Percentiles rank a stretch among this genome's conserved stretches.
Evolutionary conservation across 805 yeast genomes (phyloP).

Genomic region (Ogataea haglerorum): DNA sequence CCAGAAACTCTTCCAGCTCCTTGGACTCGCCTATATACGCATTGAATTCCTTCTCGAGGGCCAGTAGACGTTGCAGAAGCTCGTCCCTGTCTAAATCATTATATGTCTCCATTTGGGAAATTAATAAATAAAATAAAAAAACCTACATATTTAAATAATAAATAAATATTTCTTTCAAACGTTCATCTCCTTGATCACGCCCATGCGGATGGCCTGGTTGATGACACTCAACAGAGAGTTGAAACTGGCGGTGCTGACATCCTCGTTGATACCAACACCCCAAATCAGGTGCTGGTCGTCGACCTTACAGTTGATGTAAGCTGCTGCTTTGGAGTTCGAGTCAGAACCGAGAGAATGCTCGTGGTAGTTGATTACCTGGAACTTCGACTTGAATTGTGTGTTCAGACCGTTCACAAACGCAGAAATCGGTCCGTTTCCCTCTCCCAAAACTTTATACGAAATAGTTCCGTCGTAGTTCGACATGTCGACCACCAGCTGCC

Average conservation of each 20-base stretch:
- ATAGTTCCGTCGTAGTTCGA: constrained; percentile 39
- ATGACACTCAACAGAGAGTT: constrained; percentile 47
- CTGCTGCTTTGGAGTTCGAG: constrained; percentile 69
- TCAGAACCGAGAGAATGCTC: constrained; percentile 80
- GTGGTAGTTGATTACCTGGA: constrained; percentile 67
- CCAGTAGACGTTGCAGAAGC: constrained; percentile 14
- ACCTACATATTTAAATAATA: too few species aligned
- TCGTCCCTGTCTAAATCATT: constrained; percentile 10
- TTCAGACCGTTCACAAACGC: constrained; percentile 65
- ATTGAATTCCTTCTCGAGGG: constrained; percentile 23
- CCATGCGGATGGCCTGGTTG: constrained; percentile 31
- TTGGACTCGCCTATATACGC: constrained; percentile 22
- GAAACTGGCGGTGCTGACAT: constrained; percentile 53
- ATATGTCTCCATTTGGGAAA: constrained; percentile 6
- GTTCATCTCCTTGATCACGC: constrained; percentile 22
- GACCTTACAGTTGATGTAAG: constrained; percentile 49
- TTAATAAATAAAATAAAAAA: constrained; percentile 3
- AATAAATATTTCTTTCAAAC: constrained; percentile 2
- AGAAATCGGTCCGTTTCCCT: constrained; percentile 82
- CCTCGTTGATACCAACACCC: constrained; percentile 60
- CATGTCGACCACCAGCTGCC: constrained; percentile 47
- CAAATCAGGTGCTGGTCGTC: constrained; percentile 34
- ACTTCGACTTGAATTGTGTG: constrained; percentile 41
- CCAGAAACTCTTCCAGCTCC: constrained; percentile 26
- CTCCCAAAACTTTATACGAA: constrained; percentile 43